Percentiles rank a stretch among this genome's conserved stretches.
Evolutionary conservation across 176 grass and related monocot genomes (phyloP).

Genomic region (barley (Hordeum vulgare)): MorexV3_pseudomolecules_assembly NC_058524.1:126407480-126407979

Average conservation of each 20-base stretch:
- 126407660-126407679: not conserved
- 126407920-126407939: not conserved
- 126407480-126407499: no score
- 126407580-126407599: not conserved
- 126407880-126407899: not conserved
- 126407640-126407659: not conserved
- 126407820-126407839: not conserved
- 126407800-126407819: not conserved
- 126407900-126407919: slow-evolving; percentile 17
- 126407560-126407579: not conserved
- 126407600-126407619: no score
- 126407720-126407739: not conserved
- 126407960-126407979: not conserved
- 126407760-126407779: no score
- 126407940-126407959: slow-evolving; percentile 21
- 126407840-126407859: no score
- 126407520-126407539: no score
- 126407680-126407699: not conserved
- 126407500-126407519: no score
- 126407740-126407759: not conserved
- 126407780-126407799: not conserved
- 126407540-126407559: no score
- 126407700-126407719: not conserved
- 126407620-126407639: not conserved
- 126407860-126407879: no score